Evolutionary conservation across 495 filamentous ascomycete genomes (phyloP).

Genomic region (Neurospora tetraspora): DNA sequence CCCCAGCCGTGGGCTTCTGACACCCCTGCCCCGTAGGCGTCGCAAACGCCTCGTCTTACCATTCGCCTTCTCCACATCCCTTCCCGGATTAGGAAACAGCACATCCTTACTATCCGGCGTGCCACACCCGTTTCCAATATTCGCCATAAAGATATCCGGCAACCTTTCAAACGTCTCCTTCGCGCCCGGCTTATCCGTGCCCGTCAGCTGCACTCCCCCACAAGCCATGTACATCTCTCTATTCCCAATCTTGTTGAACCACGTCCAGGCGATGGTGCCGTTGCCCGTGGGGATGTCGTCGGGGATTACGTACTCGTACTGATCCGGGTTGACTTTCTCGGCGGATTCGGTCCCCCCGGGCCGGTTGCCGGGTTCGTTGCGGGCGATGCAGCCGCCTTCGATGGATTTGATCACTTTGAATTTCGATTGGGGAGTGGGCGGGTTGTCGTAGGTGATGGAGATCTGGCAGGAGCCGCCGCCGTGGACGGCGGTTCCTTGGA

Average conservation of each 20-base stretch:
- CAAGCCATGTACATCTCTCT: conserved; percentile 94
- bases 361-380: conserved; percentile 34
- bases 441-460: conserved; percentile 59
- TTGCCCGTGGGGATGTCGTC: conserved; percentile 44
- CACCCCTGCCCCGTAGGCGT: not conserved
- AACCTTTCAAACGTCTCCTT: conserved; percentile 8
- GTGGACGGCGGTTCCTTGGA: conserved; percentile 59
- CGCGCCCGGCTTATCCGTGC: not conserved
- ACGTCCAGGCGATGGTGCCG: conserved; percentile 72
- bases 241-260: conserved; percentile 83
- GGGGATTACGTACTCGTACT: conserved; percentile 43
- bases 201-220: conserved; percentile 54
- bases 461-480: conserved; percentile 83
- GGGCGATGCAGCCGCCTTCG: conserved; percentile 61
- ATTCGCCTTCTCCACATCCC: conserved; percentile 25
- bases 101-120: conserved; percentile 39
- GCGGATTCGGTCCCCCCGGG: not conserved
- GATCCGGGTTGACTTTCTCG: conserved; percentile 2
- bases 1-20: not conserved
- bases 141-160: conserved; percentile 39
- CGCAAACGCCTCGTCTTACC: not conserved
- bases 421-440: conserved; percentile 38
- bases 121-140: conserved; percentile 31
- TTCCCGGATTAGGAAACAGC: conserved; percentile 54
- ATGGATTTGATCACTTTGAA: conserved; percentile 76